Base-by-base conservation (phyloP, 169 alveolate genomes). In the Plasmodium billcollinsi region DNA sequence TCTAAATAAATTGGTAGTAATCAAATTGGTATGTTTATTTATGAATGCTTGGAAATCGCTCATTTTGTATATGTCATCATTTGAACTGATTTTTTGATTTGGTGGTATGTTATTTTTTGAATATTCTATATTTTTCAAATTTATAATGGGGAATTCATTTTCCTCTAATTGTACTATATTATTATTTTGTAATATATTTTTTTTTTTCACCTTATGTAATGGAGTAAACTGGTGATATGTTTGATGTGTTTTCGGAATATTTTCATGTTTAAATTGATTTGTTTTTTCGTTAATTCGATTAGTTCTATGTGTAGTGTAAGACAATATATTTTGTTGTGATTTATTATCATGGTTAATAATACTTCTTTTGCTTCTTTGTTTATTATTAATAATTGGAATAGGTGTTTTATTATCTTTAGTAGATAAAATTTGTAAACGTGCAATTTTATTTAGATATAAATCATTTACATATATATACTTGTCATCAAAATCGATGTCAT, bases 401-500 rank as follows among this genome's bases (percentile, higher is more conserved):
- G 47, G 9, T 39, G 47, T 39, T 39, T 39, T 39, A 39, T 12
- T 15, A 56, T 56, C 21, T 14, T 76, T 71, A 12, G 24, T 21
- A 52, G 26, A 14, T 29, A 78, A 0, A 78, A 78, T 78, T 78
- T 78, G 75, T 29, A 78, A 33, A 24, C 89, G 89, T 45, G 71
- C 88, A 47, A 86, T 86, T 86, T 52, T 86, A 49, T 74, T 86
- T 39, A 71, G 15, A 21, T 59, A 29, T n/a, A 86, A 71, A 54
- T 86, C 92, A 11, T 26, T 72, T n/a, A 86, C 43, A 43, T 86
- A 86, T 39, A 86, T 61, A 66, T 72, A 62, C 2, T 9, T n/a
- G 6, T 72, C 88, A 62, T 86, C 92, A 59, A 86, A 86, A 71
- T 86, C 92, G 14, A 73, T 56, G 45, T 86, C 92, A 59, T 71